Percentiles rank a stretch among this genome's conserved stretches.
These are phyloP conservation scores for Annulohypoxylon truncatum DNA, from an alignment of 2,329 filamentous ascomycete species.

Conservation along the genomic window DNA sequence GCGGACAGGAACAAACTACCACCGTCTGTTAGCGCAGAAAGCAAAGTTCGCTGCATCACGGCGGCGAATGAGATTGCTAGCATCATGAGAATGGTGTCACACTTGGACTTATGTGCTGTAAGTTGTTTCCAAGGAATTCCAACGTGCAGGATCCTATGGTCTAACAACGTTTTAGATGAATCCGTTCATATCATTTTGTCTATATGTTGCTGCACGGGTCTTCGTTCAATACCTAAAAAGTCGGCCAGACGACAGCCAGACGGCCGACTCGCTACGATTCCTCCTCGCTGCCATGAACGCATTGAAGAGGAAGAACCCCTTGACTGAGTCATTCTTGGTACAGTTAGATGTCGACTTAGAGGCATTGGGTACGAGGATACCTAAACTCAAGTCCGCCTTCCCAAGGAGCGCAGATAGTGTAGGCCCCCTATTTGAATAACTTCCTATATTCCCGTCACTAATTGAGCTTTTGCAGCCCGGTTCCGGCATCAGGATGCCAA, in stretches of 20 bases:
- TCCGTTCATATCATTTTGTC: conserved; percentile 92
- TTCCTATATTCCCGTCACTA: background rate
- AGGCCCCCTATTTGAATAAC: conserved; percentile 47
- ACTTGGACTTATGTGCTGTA: conserved; percentile 86
- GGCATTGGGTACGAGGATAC: conserved; percentile 72
- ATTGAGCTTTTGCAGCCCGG: conserved; percentile 49
- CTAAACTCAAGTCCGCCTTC: conserved; percentile 66
- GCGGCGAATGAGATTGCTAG: conserved; percentile 93
- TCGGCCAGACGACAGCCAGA: conserved; percentile 84
- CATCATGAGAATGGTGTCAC: conserved; percentile 95
- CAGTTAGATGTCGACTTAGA: conserved; percentile 94
- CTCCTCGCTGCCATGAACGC: conserved; percentile 90
- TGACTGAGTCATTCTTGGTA: conserved; percentile 94
- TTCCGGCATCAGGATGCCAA: conserved; percentile 35
- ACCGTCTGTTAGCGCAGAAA: conserved; percentile 82
- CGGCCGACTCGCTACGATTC: conserved; percentile 86
- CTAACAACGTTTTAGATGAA: conserved; percentile 74
- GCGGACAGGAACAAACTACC: conserved; percentile 89
- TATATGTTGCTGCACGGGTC: conserved; percentile 94
- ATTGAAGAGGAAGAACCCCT: conserved; percentile 85
- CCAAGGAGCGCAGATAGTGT: conserved; percentile 65
- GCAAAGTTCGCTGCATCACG: conserved; percentile 91
- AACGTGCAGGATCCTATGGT: conserved; percentile 26
- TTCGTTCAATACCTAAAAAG: conserved; percentile 98
- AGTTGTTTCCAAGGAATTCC: conserved; percentile 51